Percentiles rank a stretch among this genome's conserved stretches.
These are phyloP conservation scores for Plasmodium berghei DNA, from an alignment of 169 alveolate genomes.

Conservation along the genomic window DNA sequence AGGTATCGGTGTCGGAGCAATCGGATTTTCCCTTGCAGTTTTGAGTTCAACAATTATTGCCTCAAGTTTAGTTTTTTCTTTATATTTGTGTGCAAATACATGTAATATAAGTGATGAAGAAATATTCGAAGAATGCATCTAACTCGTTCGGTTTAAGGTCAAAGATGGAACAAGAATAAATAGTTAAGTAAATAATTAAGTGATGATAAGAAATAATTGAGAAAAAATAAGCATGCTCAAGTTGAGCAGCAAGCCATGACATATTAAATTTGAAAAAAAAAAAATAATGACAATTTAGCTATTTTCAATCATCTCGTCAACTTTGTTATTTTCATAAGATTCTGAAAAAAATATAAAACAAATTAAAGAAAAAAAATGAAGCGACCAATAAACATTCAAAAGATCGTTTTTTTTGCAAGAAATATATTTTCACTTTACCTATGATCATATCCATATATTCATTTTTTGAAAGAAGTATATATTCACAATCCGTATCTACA, in stretches of 20 bases:
- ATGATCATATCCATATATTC: constrained; percentile 76
- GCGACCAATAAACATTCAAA: not conserved
- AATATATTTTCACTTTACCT: constrained; percentile 9
- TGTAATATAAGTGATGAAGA: constrained; percentile 60
- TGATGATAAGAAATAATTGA: not conserved
- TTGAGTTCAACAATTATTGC: constrained; percentile 68
- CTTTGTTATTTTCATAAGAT: constrained; percentile 62
- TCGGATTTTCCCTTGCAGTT: constrained; percentile 67
- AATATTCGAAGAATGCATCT: constrained; percentile 3
- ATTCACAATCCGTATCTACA: constrained; percentile 26
- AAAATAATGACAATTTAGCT: not conserved
- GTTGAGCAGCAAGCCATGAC: not conserved
- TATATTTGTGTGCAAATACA: constrained; percentile 67
- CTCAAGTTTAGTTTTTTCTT: constrained; percentile 48
- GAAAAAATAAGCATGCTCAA: not conserved
- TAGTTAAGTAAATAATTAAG: constrained; percentile 14
- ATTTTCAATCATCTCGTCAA: constrained; percentile 49
- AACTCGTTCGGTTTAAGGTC: not conserved
- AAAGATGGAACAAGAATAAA: not conserved
- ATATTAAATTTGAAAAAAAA: constrained; percentile 16
- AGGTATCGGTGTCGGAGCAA: constrained; percentile 76
- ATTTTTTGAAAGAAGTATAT: constrained; percentile 12
- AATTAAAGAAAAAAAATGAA: constrained; percentile 9
- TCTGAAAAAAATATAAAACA: constrained; percentile 13
- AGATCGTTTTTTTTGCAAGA: not conserved